A percentile compares a stretch with the other conserved stretches of the same genome.
Evolutionary conservation across 2,329 filamentous ascomycete genomes (phyloP).

Genomic region (Xylaria hypoxylon): DNA sequence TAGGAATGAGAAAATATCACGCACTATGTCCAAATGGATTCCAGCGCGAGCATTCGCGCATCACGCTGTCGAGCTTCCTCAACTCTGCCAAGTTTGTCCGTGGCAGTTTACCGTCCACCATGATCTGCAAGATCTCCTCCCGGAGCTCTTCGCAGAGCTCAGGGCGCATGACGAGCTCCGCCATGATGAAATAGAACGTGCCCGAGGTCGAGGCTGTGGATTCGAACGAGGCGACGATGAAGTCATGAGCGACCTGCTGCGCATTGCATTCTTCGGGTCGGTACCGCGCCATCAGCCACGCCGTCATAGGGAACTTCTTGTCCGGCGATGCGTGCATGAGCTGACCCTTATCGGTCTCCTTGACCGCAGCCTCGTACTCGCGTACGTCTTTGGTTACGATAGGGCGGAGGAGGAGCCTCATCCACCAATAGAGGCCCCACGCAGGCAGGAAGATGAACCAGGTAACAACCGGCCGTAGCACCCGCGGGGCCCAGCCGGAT

Average conservation of each 20-base stretch:
- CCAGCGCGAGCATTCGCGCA: slow-evolving; percentile 2
- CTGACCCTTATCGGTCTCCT: too few relatives aligned
- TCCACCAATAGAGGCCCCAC: too few relatives aligned
- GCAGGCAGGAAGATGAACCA: too few relatives aligned
- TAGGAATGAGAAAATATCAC: too few relatives aligned
- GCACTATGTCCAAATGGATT: neutral
- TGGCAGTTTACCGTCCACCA: neutral
- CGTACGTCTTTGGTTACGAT: too few relatives aligned
- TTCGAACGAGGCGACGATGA: neutral
- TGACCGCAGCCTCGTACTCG: too few relatives aligned
- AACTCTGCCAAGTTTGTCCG: neutral
- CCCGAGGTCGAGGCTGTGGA: neutral
- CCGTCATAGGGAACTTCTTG: neutral
- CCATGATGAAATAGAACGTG: neutral
- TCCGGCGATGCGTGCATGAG: too few relatives aligned
- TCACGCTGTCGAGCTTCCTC: slow-evolving; percentile 3
- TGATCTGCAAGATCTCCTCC: neutral
- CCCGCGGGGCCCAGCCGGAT: too few relatives aligned
- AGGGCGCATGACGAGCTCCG: neutral
- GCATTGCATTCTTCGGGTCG: neutral
- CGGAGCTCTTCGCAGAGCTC: neutral
- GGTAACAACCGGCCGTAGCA: too few relatives aligned
- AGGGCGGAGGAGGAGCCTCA: too few relatives aligned
- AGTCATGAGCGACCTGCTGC: neutral
- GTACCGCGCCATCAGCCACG: slow-evolving; percentile 4